phyloP scores from a whole-genome alignment of 345 rosid species.

The Citrus inodora region DNA sequence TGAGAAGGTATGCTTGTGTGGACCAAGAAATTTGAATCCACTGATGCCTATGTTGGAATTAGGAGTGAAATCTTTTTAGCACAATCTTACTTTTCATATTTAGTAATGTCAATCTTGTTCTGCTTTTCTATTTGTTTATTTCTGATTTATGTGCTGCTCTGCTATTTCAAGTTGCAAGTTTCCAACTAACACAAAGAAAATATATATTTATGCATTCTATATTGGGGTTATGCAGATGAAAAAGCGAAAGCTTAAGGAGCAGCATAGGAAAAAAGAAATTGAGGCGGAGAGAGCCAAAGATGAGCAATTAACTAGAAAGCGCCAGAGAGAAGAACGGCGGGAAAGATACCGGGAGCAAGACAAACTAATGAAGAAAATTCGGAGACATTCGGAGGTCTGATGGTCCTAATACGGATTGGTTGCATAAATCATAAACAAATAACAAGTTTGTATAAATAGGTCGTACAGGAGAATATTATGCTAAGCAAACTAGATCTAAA shows the following conservation, averaged over 20 bases:
- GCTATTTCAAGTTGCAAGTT: background rate
- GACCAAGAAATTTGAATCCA: background rate
- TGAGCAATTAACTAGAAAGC: constrained; percentile 56
- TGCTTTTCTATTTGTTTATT: no score
- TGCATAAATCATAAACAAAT: no score
- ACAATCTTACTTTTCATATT: background rate
- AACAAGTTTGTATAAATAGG: no score
- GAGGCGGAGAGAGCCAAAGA: constrained; percentile 70
- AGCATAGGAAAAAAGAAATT: constrained; percentile 48
- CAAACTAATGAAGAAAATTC: constrained; percentile 50
- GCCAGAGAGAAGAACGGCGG: constrained; percentile 60
- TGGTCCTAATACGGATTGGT: no score
- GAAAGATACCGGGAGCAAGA: constrained; percentile 71
- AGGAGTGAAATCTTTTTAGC: background rate
- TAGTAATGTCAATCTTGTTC: background rate
- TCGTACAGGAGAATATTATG: no score
- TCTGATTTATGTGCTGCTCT: no score
- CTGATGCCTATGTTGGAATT: background rate
- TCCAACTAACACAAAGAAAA: background rate
- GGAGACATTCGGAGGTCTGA: constrained; percentile 21
- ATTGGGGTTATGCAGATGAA: constrained; percentile 42
- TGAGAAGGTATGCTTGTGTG: constrained; percentile 48
- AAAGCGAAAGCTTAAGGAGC: constrained; percentile 55
- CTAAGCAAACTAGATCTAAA: no score
- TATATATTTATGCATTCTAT: background rate